These are phyloP conservation scores for Millerago galiae DNA, from an alignment of 805 yeast genomes.

Conservation along the genomic window DNA sequence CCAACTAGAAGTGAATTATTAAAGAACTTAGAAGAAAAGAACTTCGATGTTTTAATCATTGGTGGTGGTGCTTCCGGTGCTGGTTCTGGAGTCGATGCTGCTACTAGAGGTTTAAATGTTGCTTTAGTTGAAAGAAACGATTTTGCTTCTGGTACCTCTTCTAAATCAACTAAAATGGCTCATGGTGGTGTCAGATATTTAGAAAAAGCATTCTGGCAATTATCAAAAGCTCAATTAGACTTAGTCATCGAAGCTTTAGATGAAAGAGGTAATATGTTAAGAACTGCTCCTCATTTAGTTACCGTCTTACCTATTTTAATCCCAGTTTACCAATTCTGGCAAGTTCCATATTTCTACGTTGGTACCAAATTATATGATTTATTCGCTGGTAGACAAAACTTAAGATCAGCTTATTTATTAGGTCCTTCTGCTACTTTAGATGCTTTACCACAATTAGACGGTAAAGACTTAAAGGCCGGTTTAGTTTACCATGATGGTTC, in stretches of 20 bases:
- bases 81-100: slow-evolving; percentile 89
- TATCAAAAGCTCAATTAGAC: slow-evolving; percentile 84
- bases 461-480: slow-evolving; percentile 74
- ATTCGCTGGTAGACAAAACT: slow-evolving; percentile 85
- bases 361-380: slow-evolving; percentile 91
- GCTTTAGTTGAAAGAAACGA: slow-evolving; percentile 83
- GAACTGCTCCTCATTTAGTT: slow-evolving; percentile 89
- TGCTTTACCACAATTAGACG: slow-evolving; percentile 82
- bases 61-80: slow-evolving; percentile 98
- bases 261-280: slow-evolving; percentile 79
- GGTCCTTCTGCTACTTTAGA: slow-evolving; percentile 60
- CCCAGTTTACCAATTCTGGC: slow-evolving; percentile 96
- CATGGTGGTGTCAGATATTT: slow-evolving; percentile 96
- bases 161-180: slow-evolving; percentile 92
- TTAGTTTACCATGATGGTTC: slow-evolving; percentile 93
- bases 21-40: slow-evolving; percentile 40
- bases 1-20: slow-evolving; percentile 53
- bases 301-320: slow-evolving; percentile 86
- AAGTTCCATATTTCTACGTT: slow-evolving; percentile 84
- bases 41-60: slow-evolving; percentile 75
- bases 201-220: slow-evolving; percentile 90
- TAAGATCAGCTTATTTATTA: slow-evolving; percentile 70
- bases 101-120: slow-evolving; percentile 84
- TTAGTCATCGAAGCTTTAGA: slow-evolving; percentile 84
- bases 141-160: slow-evolving; percentile 88